These are phyloP conservation scores for Neonothopanus nambi DNA, from an alignment of 1,284 basidiomycete genomes.

Conservation along the genomic window DNA sequence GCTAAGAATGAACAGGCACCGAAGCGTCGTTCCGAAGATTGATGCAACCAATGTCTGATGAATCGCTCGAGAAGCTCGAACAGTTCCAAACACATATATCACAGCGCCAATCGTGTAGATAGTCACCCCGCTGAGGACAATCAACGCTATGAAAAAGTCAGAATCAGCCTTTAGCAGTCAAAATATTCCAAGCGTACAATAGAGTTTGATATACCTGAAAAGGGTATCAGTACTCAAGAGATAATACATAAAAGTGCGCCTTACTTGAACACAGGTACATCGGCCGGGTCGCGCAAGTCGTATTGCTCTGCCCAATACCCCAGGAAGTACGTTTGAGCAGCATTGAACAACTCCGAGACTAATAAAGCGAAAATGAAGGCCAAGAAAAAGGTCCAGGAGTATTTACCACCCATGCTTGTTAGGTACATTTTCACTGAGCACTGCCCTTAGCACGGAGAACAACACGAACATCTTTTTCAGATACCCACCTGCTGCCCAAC, in stretches of 20 bases:
- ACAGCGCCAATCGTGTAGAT: constrained; percentile 6
- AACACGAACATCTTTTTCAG: constrained; percentile 31
- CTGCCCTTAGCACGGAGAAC: no score
- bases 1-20: background rate
- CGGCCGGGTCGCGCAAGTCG: constrained; percentile 34
- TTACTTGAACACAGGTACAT: constrained; percentile 42
- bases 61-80: constrained; percentile 59
- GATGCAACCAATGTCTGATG: constrained; percentile 57
- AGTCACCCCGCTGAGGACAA: constrained; percentile 2
- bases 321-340: constrained; percentile 45
- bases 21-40: constrained; percentile 51
- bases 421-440: constrained; percentile 33
- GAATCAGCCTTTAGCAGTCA: background rate
- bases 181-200: constrained; percentile 23
- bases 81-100: constrained; percentile 34
- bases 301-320: constrained; percentile 51
- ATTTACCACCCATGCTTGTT: constrained; percentile 40
- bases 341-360: background rate
- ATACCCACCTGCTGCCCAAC: constrained; percentile 39
- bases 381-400: constrained; percentile 40
- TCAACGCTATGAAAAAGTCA: constrained; percentile 1
- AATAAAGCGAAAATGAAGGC: constrained; percentile 10
- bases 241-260: constrained; percentile 22
- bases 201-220: constrained; percentile 40
- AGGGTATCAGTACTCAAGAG: background rate